phyloP scores from a whole-genome alignment of 2,329 filamentous ascomycete genomes.

The Microcera coccophila region DNA sequence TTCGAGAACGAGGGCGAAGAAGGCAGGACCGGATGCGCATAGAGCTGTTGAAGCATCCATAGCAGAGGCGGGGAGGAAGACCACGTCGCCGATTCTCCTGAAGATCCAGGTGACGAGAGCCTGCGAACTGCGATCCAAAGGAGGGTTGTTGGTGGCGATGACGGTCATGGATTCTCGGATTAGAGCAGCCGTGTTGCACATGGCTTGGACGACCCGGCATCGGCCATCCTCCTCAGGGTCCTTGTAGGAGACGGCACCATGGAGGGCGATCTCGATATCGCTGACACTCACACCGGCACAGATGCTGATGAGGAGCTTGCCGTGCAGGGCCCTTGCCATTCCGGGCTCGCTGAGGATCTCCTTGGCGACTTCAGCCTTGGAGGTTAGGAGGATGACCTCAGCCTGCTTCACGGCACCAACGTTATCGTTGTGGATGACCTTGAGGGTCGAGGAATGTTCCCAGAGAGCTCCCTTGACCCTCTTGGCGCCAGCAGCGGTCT shows the following conservation, averaged over 20 bases:
- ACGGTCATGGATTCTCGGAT: conserved; percentile 81
- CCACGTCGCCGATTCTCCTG: conserved; percentile 66
- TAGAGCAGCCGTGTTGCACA: conserved; percentile 79
- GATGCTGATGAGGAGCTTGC: conserved; percentile 79
- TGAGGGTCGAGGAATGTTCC: conserved; percentile 59
- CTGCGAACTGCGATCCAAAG: conserved; percentile 51
- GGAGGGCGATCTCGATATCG: conserved; percentile 63
- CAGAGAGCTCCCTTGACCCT: conserved; percentile 63
- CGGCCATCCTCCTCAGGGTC: conserved; percentile 44
- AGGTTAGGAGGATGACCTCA: conserved; percentile 72
- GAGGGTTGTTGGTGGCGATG: conserved; percentile 60
- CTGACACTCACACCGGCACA: conserved; percentile 70
- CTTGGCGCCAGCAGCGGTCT: conserved; percentile 63
- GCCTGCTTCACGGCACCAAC: conserved; percentile 61
- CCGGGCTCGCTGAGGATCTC: conserved; percentile 64
- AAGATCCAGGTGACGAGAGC: conserved; percentile 72
- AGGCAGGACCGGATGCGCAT: conserved; percentile 71
- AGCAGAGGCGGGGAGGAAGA: conserved; percentile 59
- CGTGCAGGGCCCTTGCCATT: conserved; percentile 67
- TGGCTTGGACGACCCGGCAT: conserved; percentile 69
- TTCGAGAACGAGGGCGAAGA: conserved; percentile 72
- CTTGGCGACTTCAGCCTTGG: conserved; percentile 73
- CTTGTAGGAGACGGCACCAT: conserved; percentile 50
- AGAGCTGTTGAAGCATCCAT: conserved; percentile 74
- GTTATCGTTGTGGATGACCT: conserved; percentile 69